Evolutionary conservation across 192 early-diverging fungal species (phyloP), one percentile per base, ranked within the genome.

Genomic region (Backusella parvicylindrica): DNA sequence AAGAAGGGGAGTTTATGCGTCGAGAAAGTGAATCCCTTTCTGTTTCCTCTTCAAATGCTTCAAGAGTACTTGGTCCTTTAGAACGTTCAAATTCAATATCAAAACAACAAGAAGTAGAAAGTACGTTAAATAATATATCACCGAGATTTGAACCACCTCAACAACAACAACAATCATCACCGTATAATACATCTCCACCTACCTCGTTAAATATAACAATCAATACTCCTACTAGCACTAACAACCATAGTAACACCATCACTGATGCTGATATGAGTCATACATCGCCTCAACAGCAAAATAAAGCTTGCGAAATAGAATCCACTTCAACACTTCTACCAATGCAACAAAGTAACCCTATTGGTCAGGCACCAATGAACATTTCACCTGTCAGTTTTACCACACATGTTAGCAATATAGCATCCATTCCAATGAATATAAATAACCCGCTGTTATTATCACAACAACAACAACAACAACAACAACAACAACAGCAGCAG

Each of bases 161-260:
- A 9, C 53, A 68, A 43, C 60, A 70, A 71, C 35, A 31, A 66
- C 38, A 53, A n/a, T 38, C 64, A n/a, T 60, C 67, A 60, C 21
- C 23, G 23, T 33, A 47, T 28, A 23, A 60, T 4, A 26, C 53
- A 60, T 60, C 53, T 11, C 53, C 50, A 2, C 50, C 16, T 26
- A 21, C 50, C 23, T 0, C 53, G 9, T 60, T 60, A 28, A 28
- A 60, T 28, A 60, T 28, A 28, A 28, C 53, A 26, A 60, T 60
- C 23, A 11, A 23, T 12, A 60, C 53, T 12, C 26, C 53, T 28
- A 9, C 50, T 1, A 53, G n/a, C 8, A 7, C 50, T 11, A 53
- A 21, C 0, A 53, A 9, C 18, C 50, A 53, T 21, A 9, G n/a
- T 41, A 41, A 41, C 40, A 41, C 15, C 40, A 41, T 41, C 40